Evolutionary conservation across 805 yeast species (phyloP).

Genomic region (Lipomyces oligophaga): DNA sequence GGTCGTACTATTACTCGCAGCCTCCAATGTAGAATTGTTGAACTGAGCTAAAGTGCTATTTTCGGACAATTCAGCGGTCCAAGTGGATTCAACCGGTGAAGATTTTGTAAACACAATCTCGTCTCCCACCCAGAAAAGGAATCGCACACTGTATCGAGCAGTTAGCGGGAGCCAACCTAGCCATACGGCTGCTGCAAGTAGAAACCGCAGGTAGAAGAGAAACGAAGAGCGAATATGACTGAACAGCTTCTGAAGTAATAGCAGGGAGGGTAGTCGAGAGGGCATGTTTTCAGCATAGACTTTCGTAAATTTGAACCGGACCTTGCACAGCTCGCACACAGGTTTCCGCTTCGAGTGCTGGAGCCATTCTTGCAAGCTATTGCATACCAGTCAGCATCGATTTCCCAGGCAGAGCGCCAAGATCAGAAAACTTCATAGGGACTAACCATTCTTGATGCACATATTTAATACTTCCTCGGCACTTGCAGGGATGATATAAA

Average conservation of each 20-base stretch:
- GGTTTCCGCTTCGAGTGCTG: conserved; percentile 58
- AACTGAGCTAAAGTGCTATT: too few relatives aligned
- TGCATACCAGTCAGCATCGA: neutral
- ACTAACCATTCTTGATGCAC: conserved; percentile 81
- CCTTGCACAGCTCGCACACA: conserved; percentile 84
- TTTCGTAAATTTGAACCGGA: conserved; percentile 64
- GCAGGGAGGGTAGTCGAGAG: conserved; percentile 50
- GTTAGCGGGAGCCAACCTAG: conserved; percentile 32
- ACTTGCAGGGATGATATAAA: conserved; percentile 84
- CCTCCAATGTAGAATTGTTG: too few relatives aligned
- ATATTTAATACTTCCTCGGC: conserved; percentile 88
- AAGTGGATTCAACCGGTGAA: neutral
- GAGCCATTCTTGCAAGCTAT: conserved; percentile 72
- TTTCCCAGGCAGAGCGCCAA: neutral
- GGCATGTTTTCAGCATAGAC: conserved; percentile 65
- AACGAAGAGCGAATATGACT: conserved; percentile 23
- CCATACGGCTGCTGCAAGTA: conserved; percentile 31
- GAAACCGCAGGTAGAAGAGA: conserved; percentile 26
- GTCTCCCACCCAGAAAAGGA: conserved; percentile 28
- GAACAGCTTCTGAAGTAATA: conserved; percentile 45
- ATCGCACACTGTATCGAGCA: conserved; percentile 27
- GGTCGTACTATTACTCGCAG: too few relatives aligned
- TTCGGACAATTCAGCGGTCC: neutral
- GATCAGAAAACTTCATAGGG: neutral
- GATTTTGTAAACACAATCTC: conserved; percentile 18